These are phyloP conservation scores for Sporothrix curviconia DNA, from an alignment of 2,329 filamentous ascomycete species.

Conservation along the genomic window DNA sequence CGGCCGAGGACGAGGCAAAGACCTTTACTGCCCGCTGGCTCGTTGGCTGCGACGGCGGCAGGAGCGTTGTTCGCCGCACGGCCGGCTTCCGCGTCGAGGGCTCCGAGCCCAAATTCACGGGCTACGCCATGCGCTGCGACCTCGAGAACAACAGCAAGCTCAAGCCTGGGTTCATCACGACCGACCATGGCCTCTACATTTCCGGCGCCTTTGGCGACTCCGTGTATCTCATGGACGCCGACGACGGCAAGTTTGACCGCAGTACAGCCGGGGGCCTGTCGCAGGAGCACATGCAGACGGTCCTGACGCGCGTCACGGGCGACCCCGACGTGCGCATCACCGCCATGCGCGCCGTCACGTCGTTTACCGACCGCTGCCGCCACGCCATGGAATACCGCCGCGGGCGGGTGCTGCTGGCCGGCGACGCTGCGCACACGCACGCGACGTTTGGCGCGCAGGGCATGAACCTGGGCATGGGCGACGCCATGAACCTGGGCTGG, in stretches of 20 bases:
- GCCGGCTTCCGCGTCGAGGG: conserved; percentile 32
- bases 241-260: conserved; percentile 20
- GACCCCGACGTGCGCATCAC: conserved; percentile 22
- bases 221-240: conserved; percentile 19
- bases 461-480: conserved; percentile 45
- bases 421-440: conserved; percentile 46
- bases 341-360: conserved; percentile 21
- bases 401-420: conserved; percentile 41
- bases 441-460: conserved; percentile 43
- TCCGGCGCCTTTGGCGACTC: conserved; percentile 1
- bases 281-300: conserved; percentile 20
- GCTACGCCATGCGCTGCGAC: conserved; percentile 29
- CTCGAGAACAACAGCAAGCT: conserved; percentile 33
- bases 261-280: conserved; percentile 12
- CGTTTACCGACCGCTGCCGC: conserved; percentile 24
- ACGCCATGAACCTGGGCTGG: conserved; percentile 46
- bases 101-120: conserved; percentile 31
- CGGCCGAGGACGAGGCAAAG: not conserved
- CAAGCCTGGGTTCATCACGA: conserved; percentile 38
- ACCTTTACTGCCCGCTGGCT: conserved; percentile 30
- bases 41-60: conserved; percentile 38
- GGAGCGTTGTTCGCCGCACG: conserved; percentile 33
- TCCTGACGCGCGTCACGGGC: conserved; percentile 21
- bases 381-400: conserved; percentile 30
- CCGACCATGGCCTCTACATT: conserved; percentile 31